Conservation (phyloP, 148 eudicot species). For the Spergularia bocconei region DNA sequence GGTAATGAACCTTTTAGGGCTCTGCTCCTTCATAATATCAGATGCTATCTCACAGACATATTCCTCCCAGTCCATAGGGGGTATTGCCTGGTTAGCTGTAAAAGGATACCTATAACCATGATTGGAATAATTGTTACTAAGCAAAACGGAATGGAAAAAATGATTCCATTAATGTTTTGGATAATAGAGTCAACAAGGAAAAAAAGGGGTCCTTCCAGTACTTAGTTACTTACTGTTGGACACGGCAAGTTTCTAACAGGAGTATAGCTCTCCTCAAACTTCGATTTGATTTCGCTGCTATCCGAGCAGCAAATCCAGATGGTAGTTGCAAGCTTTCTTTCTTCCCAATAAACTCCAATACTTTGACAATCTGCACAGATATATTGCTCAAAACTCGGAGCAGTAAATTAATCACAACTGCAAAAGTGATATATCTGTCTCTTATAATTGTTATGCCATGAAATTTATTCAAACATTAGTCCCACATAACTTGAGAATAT, state of each 20-base stretch:
- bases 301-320: constrained; percentile 68
- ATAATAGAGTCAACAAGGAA: not conserved
- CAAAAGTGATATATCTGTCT: not conserved
- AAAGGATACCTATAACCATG: constrained; percentile 70
- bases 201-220: not conserved
- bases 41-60: constrained; percentile 81
- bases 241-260: constrained; percentile 82
- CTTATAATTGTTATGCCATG: not conserved
- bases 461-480: not conserved
- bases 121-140: constrained; percentile 10
- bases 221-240: constrained; percentile 68
- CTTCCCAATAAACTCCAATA: constrained; percentile 81
- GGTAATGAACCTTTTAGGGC: constrained; percentile 74
- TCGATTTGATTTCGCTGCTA: constrained; percentile 79
- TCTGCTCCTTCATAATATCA: constrained; percentile 92
- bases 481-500: not conserved
- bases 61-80: constrained; percentile 98
- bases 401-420: not conserved
- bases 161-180: not conserved
- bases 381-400: not conserved
- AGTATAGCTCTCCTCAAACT: constrained; percentile 90
- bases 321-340: constrained; percentile 84
- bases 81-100: constrained; percentile 65
- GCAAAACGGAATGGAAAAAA: not conserved
- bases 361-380: constrained; percentile 69